Base-by-base conservation (phyloP, 306 rosid genomes). In the Trifolium repens region DNA sequence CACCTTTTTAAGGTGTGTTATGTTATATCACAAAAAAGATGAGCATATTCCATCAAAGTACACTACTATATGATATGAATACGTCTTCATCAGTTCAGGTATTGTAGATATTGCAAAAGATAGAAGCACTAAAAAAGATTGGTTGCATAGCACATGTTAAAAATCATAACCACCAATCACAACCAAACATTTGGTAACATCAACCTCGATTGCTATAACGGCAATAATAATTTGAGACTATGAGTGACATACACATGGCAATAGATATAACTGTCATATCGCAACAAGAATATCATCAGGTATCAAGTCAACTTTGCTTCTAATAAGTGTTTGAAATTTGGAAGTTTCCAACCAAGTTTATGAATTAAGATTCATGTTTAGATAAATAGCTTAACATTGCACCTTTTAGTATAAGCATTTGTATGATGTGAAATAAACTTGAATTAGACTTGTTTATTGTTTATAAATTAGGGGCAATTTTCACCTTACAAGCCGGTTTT, bases 271-370 rank as follows among this genome's bases (percentile, higher is more conserved):
- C 52, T 78, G 89, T 82, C 86, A 85, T 62, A 82, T 85, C 82
- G 7, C 75, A 83, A 60, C 68, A 12, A 64, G 2, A 80, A 54
- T 62, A 75, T 70, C 75, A 73, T 67, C 47, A 49, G 14, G 39
- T 62, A 24, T 12, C 16, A 78, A 72, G 88, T 85, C 88, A 85
- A 85, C 86, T 85, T 69, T 63, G 71, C 78, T 74, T 69, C 72
- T 77, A 24, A 72, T 77, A 24, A 72, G 39, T 53, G 42, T 7
- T 1, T 74, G 24, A 73, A 69, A 55, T 27, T 74, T 74, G 47
- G 57, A 73, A 47, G 59, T 27, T 68, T 65, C 69, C 70, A 16
- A 17, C 49, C 32, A 39, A 39, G 19, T 58, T 10, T 30, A 2
- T 26, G 67, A 69, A 26, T 58, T 24, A 9, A 11, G 14, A 57